Base-by-base conservation (phyloP, 2,329 filamentous ascomycete genomes). In the Gremmenia infestans region DNA sequence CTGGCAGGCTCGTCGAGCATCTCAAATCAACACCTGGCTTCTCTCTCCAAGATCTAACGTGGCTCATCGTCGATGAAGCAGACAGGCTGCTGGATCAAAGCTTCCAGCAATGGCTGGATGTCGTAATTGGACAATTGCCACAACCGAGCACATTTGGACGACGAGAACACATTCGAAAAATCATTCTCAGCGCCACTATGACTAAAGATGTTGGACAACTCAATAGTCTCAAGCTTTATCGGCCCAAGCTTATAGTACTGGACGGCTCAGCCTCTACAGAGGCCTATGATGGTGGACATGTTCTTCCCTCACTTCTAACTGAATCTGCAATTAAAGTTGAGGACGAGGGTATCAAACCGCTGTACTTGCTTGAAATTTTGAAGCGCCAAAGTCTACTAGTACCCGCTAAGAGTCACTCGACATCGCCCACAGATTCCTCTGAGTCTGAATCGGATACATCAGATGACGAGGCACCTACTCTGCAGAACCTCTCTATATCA, bases 1-100 rank as follows among this genome's bases (percentile, higher is more conserved):
- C 93, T 0, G 94, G 94, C 57, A 84, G 93, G 60, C 81, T 97
- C 0, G 91, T 97, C 4, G 93, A 97, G 65, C 93, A 97, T 71
- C 80, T 97, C 50, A 86, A 87, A 60, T 85, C 86, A 57, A 97
- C 93, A 0, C 82, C 83, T 3, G 91, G 91, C 0, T 97, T 97
- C 70, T 82, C 79, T 0, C 77, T 97, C 22, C 82, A 88, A 55
- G 80, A 88, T 68, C 77, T 97, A 4, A 83, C 89, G 58, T 97
- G 92, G 91, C 78, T 97, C 0, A 83, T 97, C 2, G 88, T 97
- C 47, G 93, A 97, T 66, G 93, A 97, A 73, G 94, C 93, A 11
- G 93, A 97, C 71, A 91, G 94, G 68, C 76, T 97, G 12, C 80
- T 97, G 5, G 88, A 92, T 45, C 90, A 97, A 70, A 92, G 88